phyloP scores from a whole-genome alignment of 2,329 filamentous ascomycete species.

The Colletotrichum aenigma region DNA sequence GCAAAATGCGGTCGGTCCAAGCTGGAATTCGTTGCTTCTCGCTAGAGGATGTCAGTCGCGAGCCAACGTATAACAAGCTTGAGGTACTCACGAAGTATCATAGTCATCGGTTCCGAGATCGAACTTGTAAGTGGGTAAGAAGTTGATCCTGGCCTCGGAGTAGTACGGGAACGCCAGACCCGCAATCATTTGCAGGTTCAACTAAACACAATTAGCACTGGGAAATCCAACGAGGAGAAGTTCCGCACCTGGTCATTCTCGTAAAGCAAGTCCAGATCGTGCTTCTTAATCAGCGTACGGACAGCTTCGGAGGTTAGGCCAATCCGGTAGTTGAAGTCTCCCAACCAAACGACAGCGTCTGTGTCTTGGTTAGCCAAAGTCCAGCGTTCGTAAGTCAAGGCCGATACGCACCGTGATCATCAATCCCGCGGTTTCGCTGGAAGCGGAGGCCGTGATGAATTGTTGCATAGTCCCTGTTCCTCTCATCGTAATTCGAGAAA shows the following conservation, averaged over 20 bases:
- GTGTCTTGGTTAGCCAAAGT: background rate
- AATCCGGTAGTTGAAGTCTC: constrained; percentile 98
- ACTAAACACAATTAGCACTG: constrained; percentile 42
- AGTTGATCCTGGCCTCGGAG: constrained; percentile 85
- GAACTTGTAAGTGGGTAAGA: constrained; percentile 95
- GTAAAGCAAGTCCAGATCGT: constrained; percentile 80
- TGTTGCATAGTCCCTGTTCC: constrained; percentile 90
- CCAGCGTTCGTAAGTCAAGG: background rate
- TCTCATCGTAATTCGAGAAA: constrained; percentile 95
- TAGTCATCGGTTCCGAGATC: constrained; percentile 88
- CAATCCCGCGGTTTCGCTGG: constrained; percentile 87
- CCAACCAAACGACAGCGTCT: constrained; percentile 88
- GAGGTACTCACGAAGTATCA: constrained; percentile 76
- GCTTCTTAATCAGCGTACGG: constrained; percentile 72
- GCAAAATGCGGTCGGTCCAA: constrained; percentile 93
- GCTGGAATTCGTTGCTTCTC: constrained; percentile 95
- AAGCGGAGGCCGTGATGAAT: constrained; percentile 89
- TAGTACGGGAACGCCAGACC: constrained; percentile 91
- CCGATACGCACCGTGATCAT: constrained; percentile 73
- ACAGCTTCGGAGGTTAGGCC: constrained; percentile 81
- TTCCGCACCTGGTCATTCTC: constrained; percentile 81
- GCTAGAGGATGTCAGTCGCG: constrained; percentile 46
- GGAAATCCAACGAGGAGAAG: background rate
- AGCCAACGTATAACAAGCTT: background rate
- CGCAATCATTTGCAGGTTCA: constrained; percentile 96